Conservation (phyloP, 2,329 filamentous ascomycete species). For the Cladosporium cucumerinum region DNA sequence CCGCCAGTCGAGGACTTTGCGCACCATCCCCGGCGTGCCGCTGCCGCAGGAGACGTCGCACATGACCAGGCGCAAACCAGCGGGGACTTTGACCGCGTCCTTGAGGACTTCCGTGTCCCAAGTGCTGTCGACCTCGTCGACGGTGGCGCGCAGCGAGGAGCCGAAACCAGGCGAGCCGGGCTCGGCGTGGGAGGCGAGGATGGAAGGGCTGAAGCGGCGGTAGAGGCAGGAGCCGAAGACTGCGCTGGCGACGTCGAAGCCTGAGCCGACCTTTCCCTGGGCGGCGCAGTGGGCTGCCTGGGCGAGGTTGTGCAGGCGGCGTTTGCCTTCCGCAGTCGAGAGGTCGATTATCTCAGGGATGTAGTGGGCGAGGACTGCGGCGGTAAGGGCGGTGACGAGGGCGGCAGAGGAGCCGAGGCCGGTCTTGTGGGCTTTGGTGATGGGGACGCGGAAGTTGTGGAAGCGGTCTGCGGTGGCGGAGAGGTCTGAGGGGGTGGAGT, state of each 20-base stretch:
- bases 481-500: constrained; percentile 63
- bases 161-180: constrained; percentile 66
- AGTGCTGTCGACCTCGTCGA: constrained; percentile 56
- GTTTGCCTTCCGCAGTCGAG: constrained; percentile 50
- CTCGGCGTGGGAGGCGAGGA: constrained; percentile 66
- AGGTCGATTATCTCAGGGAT: constrained; percentile 61
- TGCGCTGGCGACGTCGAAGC: constrained; percentile 91
- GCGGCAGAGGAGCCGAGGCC: constrained; percentile 93
- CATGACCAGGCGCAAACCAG: constrained; percentile 76
- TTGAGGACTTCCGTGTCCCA: constrained; percentile 82
- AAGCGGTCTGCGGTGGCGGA: constrained; percentile 54
- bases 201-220: constrained; percentile 79
- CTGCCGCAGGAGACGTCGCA: constrained; percentile 95
- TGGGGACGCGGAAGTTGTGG: constrained; percentile 70
- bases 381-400: constrained; percentile 82
- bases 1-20: constrained; percentile 81
- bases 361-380: constrained; percentile 73
- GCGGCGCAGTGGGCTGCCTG: constrained; percentile 93
- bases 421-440: constrained; percentile 85
- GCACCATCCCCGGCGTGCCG: constrained; percentile 93
- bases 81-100: constrained; percentile 66
- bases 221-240: constrained; percentile 91
- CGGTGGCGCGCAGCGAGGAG: constrained; percentile 59
- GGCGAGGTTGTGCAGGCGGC: constrained; percentile 81
- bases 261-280: constrained; percentile 92